These are phyloP conservation scores for Neurospora discreta DNA, from an alignment of 495 filamentous ascomycete species.

Conservation along the genomic window DNA sequence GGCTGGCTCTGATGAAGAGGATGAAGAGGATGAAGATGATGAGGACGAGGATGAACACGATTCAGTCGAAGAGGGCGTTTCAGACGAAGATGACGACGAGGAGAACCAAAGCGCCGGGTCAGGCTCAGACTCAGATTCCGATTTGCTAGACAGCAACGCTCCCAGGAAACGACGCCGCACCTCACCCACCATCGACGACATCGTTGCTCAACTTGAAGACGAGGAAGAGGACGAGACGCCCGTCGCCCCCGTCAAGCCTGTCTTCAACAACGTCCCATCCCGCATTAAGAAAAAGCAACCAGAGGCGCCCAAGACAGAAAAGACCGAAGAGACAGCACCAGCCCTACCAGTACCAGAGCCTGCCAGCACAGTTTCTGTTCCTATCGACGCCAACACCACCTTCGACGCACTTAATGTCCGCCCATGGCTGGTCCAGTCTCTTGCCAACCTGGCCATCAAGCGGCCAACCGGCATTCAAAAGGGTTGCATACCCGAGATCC, in stretches of 20 bases:
- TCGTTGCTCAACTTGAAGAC: not conserved
- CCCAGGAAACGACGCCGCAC: slow-evolving; percentile 40
- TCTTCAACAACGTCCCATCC: slow-evolving; percentile 31
- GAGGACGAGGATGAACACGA: not conserved
- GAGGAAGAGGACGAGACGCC: slow-evolving; percentile 8
- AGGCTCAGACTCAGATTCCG: slow-evolving; percentile 15
- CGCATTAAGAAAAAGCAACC: slow-evolving; percentile 31
- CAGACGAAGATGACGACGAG: not conserved
- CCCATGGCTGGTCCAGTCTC: slow-evolving; percentile 82
- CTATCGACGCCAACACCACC: slow-evolving; percentile 42
- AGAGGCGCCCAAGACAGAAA: slow-evolving; percentile 5
- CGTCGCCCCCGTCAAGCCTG: slow-evolving; percentile 12
- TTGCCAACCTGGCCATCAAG: slow-evolving; percentile 78
- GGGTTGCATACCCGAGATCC: slow-evolving; percentile 79
- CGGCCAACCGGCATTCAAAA: slow-evolving; percentile 86
- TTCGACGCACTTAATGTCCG: slow-evolving; percentile 67
- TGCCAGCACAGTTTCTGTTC: slow-evolving; percentile 20
- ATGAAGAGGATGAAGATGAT: not conserved
- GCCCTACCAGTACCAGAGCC: not conserved
- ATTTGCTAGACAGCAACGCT: slow-evolving; percentile 33
- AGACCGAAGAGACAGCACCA: not conserved
- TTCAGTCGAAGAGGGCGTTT: not conserved
- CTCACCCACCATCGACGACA: slow-evolving; percentile 14
- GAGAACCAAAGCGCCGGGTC: not conserved
- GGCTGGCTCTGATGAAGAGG: not conserved